Evolutionary conservation across 2,329 filamentous ascomycete genomes (phyloP).

Genomic region (Hypoxylon sp.): DNA sequence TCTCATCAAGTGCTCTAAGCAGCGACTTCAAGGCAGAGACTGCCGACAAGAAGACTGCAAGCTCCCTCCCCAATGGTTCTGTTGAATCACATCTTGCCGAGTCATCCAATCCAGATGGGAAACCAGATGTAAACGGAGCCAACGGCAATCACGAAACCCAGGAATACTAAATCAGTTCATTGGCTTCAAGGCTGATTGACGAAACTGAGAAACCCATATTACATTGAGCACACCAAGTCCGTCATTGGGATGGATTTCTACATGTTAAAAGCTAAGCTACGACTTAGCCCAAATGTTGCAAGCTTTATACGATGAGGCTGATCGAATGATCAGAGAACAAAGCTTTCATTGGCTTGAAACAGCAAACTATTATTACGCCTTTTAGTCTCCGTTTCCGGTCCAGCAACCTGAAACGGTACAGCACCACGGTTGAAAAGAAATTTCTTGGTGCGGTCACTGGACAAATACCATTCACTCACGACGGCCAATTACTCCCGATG

Average conservation of each 20-base stretch:
- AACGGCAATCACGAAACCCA: conserved; percentile 9
- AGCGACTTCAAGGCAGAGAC: conserved; percentile 23
- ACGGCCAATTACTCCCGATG: conserved; percentile 11
- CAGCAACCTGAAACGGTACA: conserved; percentile 1
- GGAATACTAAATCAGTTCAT: conserved; percentile 11
- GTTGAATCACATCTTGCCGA: conserved; percentile 4
- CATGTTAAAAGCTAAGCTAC: conserved; percentile 5
- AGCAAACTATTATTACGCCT: conserved; percentile 17
- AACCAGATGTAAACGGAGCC: conserved; percentile 21
- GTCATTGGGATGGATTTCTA: conserved; percentile 6
- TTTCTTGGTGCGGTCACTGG: conserved; percentile 33
- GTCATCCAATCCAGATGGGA: neutral
- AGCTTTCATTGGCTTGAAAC: conserved; percentile 5
- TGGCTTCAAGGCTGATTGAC: neutral
- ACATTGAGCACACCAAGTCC: conserved; percentile 2
- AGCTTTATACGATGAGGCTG: neutral
- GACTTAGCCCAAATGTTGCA: conserved; percentile 7
- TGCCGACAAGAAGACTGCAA: conserved; percentile 4
- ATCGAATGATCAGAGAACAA: neutral
- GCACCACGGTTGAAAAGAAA: conserved; percentile 6
- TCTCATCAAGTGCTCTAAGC: conserved; percentile 9
- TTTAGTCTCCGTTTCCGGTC: conserved; percentile 6
- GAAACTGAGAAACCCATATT: conserved; percentile 4
- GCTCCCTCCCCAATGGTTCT: conserved; percentile 21
- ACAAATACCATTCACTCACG: conserved; percentile 13